Base-by-base conservation (phyloP, 306 rosid genomes). In the Fagus sylvatica region DNA sequence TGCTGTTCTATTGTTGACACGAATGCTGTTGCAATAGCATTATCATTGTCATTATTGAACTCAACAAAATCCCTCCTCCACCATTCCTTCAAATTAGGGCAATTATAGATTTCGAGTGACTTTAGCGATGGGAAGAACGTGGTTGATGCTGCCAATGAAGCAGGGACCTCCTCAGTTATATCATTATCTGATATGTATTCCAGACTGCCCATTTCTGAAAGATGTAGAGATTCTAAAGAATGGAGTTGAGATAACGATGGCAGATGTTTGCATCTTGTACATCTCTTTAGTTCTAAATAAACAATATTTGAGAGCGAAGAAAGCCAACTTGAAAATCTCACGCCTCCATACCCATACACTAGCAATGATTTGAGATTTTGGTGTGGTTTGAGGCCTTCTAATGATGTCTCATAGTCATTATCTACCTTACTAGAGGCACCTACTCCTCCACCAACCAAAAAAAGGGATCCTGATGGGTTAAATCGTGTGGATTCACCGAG, bases 41-140 rank as follows among this genome's bases (percentile, higher is more conserved):
- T 22, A 22, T 22, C 28, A 22, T 22, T 22, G 28, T 22, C 28
- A 22, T 22, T 22, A 22, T 22, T 22, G 28, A 22, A 22, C 28
- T 22, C 28, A 22, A 22, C 28, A 22, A 22, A 22, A 22, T 22
- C 28, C 28, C 13, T 30, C 19, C 15, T 42, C 34, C 54, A 33
- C 69, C 49, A 78, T 37, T 82, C 82, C 49, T 11, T 74, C 46
- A 82, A 59, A 28, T 65, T 65, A 4, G n/a, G 40, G 68, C 80
- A 74, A 5, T 32, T 2, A 1, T 0, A 0, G 33, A 60, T 22
- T 1, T 0, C 0, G 3, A 57, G 16, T 1, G 2, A 0, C 42
- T 56, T 13, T 39, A 73, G 42, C 40, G 54, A 73, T 56, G 40
- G 16, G 40, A 73, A 73, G 54, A 73, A 43, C 3, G 49, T 22